phyloP scores from a whole-genome alignment of 371 early-diverging fungal genomes.

The Conidiobolus incongruus region DNA sequence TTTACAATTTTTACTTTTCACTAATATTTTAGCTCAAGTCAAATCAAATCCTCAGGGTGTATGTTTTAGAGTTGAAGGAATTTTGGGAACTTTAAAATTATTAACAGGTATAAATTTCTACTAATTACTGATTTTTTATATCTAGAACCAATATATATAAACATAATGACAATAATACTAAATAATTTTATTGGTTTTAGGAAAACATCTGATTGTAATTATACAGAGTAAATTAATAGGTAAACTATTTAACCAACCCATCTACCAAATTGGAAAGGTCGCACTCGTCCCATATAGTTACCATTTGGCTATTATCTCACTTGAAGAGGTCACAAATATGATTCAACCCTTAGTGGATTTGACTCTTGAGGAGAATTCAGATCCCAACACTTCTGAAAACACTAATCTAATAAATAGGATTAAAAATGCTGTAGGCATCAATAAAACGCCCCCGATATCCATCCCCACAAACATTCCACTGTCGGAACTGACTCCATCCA shows the following conservation, averaged over 20 bases:
- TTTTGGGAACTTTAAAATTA: constrained; percentile 49
- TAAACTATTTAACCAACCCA: constrained; percentile 29
- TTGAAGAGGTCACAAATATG: constrained; percentile 16
- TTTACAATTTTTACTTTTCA: no score
- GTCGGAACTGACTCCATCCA: no score
- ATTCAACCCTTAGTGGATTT: constrained; percentile 32
- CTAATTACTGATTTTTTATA: no score
- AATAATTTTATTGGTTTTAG: constrained; percentile 13
- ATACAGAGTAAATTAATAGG: constrained; percentile 52
- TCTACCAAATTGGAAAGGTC: constrained; percentile 47
- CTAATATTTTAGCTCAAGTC: no score
- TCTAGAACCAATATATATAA: background rate
- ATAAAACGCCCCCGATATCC: no score
- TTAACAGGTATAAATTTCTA: constrained; percentile 50
- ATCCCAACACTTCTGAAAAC: constrained; percentile 41
- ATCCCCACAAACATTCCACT: no score
- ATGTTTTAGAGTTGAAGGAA: constrained; percentile 46
- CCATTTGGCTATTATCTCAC: no score
- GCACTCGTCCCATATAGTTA: constrained; percentile 52
- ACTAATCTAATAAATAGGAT: constrained; percentile 34
- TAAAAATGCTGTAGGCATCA: constrained; percentile 78
- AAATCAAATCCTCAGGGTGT: no score
- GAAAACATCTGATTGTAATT: constrained; percentile 65
- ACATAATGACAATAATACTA: background rate
- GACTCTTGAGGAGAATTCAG: constrained; percentile 47